phyloP scores from a whole-genome alignment of 305 asterid species.

The Rubia peregrina region DNA sequence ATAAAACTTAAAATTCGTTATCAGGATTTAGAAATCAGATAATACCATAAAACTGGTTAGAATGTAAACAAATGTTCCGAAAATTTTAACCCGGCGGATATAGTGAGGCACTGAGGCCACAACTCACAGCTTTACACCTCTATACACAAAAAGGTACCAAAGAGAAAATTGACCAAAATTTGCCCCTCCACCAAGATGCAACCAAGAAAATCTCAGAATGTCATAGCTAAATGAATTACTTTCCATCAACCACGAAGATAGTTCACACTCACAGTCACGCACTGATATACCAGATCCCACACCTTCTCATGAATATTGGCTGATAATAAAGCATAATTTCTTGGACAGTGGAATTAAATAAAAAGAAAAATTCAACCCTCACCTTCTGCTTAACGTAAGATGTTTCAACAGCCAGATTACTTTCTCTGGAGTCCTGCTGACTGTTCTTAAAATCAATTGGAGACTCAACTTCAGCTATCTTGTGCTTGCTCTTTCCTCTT shows the following conservation, averaged over 20 bases:
- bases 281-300: background rate
- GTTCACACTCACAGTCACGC: too few species aligned
- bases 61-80: background rate
- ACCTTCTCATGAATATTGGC: background rate
- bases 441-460: conserved; percentile 30
- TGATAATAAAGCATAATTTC: background rate
- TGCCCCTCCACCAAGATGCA: too few species aligned
- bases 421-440: conserved; percentile 31
- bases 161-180: background rate
- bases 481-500: conserved; percentile 63
- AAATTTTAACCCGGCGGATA: background rate
- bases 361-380: conserved; percentile 14
- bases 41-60: background rate
- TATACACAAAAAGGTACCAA: background rate
- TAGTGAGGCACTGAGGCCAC: background rate
- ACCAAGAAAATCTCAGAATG: background rate
- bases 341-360: background rate
- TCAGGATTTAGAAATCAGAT: background rate
- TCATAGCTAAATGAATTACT: background rate
- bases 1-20: background rate
- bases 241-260: background rate
- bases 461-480: conserved; percentile 35
- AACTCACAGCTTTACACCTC: background rate
- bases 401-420: conserved; percentile 34
- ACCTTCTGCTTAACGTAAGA: conserved; percentile 42